Evolutionary conservation across 2,329 filamentous ascomycete species (phyloP).

Genomic region (Leptographium wingfieldii): DNA sequence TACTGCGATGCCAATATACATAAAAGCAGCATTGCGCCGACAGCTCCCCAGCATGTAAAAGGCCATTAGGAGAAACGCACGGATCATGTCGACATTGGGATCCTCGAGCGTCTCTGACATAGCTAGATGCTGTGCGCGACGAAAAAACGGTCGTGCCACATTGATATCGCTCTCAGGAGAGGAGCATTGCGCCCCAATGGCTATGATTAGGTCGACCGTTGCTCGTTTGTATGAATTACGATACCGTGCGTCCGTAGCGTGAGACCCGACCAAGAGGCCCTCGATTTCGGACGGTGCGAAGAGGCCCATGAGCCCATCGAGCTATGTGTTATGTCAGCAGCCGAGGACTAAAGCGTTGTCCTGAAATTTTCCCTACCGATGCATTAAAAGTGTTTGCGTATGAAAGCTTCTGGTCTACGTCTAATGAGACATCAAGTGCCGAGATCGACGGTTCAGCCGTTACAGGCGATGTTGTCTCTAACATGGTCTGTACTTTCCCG

Average conservation of each 20-base stretch:
- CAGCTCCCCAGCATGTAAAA: slow-evolving; percentile 49
- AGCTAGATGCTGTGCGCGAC: slow-evolving; percentile 5
- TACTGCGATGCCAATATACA: slow-evolving; percentile 48
- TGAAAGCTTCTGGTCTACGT: slow-evolving; percentile 2
- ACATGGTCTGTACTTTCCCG: slow-evolving; percentile 12
- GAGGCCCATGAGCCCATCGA: slow-evolving; percentile 4
- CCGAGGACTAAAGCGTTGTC: too few relatives aligned
- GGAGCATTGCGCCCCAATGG: slow-evolving; percentile 12
- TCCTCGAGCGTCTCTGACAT: slow-evolving; percentile 33
- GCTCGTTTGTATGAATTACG: slow-evolving; percentile 7
- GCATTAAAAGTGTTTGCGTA: background rate
- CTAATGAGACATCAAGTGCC: background rate
- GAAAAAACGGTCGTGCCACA: slow-evolving; percentile 1
- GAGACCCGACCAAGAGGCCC: slow-evolving; percentile 1
- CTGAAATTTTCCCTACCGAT: background rate
- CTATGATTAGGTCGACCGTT: slow-evolving; percentile 9
- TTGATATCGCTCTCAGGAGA: background rate
- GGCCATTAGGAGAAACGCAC: slow-evolving; percentile 41
- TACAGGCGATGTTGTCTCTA: slow-evolving; percentile 1
- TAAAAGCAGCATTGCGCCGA: slow-evolving; percentile 46
- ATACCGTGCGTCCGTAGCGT: slow-evolving; percentile 1
- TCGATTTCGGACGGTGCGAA: slow-evolving; percentile 6
- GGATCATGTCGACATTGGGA: slow-evolving; percentile 38
- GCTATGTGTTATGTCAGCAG: background rate
- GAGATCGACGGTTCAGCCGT: background rate